Base-by-base conservation (phyloP, 225 moss, liverwort and hornwort species). In the Polytrichum commune region DNA sequence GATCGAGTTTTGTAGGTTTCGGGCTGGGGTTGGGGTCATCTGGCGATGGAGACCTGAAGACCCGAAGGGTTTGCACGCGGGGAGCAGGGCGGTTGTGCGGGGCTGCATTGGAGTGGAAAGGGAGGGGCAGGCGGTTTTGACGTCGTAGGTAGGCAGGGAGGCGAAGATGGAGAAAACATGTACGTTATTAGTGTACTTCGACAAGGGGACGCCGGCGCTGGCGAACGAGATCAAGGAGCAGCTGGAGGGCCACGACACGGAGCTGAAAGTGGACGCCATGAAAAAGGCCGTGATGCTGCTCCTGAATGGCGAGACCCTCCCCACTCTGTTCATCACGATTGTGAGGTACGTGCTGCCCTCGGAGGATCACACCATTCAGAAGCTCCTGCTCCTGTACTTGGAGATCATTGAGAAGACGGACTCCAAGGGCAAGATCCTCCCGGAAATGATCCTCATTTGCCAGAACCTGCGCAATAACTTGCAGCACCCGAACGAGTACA, bases 321-420 rank as follows among this genome's bases (percentile, higher is more conserved):
- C 95, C 54, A 91, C 91, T 77, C 86, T 95, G 60, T 95, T 95
- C 69, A 95, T 95, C 19, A 91, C 95, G 3, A 95, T 95, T 20
- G 86, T 95, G 61, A 88, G 93, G 68, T 95, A 95, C 63, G 95
- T 95, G 73, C 82, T 95, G 19, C 93, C 95, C 18, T 95, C 93
- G 27, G 91, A 91, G 75, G 95, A 95, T 85, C 95, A 95, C 64
- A 95, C 93, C 54, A 85, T 95, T 69, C 95, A 95, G 79, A 95
- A 93, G 90, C 80, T 93, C 35, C 61, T 95, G 57, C 79, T 95
- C 65, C 77, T 95, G 60, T 95, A 93, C 54, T 76, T 95, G 75
- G 95, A 95, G 88, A 95, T 95, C 81, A 95, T 95, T 23, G 91
- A 95, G 60, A 93, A 95, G 81, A 90, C 93, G 0, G 95, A 95